A percentile compares a stretch with the other conserved stretches of the same genome.
Evolutionary conservation across 2,329 filamentous ascomycete species (phyloP).

Genomic region (Aureobasidium sp.): DNA sequence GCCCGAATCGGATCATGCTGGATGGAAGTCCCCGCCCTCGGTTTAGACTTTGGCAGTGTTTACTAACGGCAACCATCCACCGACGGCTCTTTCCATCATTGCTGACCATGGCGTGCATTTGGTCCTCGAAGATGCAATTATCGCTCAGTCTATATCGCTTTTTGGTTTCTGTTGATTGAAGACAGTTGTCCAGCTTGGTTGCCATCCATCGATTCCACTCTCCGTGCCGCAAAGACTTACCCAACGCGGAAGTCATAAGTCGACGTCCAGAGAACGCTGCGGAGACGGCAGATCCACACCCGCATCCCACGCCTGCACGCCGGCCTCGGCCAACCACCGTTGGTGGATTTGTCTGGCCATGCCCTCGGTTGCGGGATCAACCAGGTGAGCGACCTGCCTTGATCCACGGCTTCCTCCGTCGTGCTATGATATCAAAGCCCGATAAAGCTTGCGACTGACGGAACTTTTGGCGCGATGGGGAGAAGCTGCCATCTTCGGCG

Average conservation of each 20-base stretch:
- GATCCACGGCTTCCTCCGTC: background rate
- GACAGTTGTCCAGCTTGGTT: background rate
- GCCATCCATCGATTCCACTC: background rate
- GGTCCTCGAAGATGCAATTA: background rate
- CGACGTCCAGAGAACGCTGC: background rate
- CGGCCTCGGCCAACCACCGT: slow-evolving; percentile 7
- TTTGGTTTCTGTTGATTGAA: background rate
- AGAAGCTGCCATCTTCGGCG: background rate
- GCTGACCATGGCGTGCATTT: background rate
- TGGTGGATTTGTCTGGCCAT: slow-evolving; percentile 8
- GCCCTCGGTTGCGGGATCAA: background rate
- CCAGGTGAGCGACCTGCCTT: background rate
- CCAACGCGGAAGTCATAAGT: background rate
- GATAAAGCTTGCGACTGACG: background rate
- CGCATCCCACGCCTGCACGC: background rate
- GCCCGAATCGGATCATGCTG: background rate
- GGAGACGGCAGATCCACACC: background rate
- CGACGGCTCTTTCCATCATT: background rate
- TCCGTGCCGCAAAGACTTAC: background rate
- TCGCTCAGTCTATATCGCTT: too few relatives aligned
- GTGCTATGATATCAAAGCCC: slow-evolving; percentile 3
- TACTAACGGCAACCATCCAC: background rate
- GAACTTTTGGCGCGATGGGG: slow-evolving; percentile 4
- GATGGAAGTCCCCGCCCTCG: slow-evolving; percentile 2
- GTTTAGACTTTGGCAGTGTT: background rate